These are phyloP conservation scores for Dioscorea zingiberensis DNA, from an alignment of 106 monocot species.

Conservation along the genomic window DNA sequence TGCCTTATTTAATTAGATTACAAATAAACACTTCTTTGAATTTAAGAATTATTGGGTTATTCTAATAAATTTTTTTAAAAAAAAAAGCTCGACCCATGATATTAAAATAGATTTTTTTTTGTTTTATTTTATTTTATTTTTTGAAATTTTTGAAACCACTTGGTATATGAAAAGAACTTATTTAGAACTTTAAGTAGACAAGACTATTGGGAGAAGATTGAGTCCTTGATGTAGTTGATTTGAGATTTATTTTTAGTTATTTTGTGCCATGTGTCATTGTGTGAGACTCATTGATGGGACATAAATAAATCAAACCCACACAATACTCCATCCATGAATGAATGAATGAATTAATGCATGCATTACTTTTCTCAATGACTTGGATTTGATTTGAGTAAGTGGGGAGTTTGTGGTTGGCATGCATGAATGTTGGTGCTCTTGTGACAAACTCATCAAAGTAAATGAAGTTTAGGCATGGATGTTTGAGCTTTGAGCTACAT, in stretches of 20 bases:
- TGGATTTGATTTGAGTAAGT: too few species aligned
- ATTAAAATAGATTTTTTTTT: too few species aligned
- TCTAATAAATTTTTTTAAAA: too few species aligned
- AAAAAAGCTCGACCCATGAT: too few species aligned
- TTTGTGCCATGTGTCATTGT: constrained; percentile 2
- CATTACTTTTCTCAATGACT: too few species aligned
- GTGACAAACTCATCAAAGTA: constrained; percentile 20
- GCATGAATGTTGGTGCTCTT: constrained; percentile 17
- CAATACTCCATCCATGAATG: background rate
- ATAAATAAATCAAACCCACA: too few species aligned
- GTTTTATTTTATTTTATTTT: too few species aligned
- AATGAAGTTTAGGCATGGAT: constrained; percentile 4
- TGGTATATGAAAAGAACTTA: background rate
- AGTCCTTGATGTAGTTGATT: constrained; percentile 16
- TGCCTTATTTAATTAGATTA: too few species aligned
- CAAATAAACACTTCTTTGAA: too few species aligned
- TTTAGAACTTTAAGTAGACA: constrained; percentile 1
- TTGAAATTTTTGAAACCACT: too few species aligned
- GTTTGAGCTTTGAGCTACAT: constrained; percentile 10
- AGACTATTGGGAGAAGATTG: background rate
- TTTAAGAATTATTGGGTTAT: too few species aligned
- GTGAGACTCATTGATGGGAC: background rate
- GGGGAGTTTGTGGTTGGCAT: background rate
- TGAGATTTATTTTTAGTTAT: too few species aligned
- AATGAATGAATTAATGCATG: constrained; percentile 1